A percentile compares a stretch with the other conserved stretches of the same genome.
Evolutionary conservation across 2,329 filamentous ascomycete genomes (phyloP).

Genomic region (Paracoccidioides lutzii): DNA sequence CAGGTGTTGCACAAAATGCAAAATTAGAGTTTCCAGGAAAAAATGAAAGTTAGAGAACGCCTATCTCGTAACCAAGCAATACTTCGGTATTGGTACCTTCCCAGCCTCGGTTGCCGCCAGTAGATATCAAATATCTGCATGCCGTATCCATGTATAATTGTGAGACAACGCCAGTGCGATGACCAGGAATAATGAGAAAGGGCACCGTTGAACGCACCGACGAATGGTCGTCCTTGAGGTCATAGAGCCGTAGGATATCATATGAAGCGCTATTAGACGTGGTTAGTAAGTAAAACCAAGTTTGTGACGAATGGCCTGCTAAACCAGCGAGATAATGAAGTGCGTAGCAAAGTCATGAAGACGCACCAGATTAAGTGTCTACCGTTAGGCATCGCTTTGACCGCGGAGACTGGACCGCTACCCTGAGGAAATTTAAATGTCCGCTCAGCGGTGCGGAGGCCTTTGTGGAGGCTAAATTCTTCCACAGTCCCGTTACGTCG

Average conservation of each 20-base stretch:
- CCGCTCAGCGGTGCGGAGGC: slow-evolving; percentile 60
- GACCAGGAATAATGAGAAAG: slow-evolving; percentile 92
- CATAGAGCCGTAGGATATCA: slow-evolving; percentile 87
- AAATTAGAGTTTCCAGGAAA: background rate
- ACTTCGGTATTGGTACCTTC: slow-evolving; percentile 84
- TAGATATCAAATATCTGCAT: slow-evolving; percentile 80
- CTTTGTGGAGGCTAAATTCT: slow-evolving; percentile 78
- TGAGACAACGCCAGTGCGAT: slow-evolving; percentile 74
- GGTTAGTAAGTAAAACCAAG: slow-evolving; percentile 11
- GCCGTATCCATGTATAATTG: slow-evolving; percentile 77
- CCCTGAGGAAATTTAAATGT: slow-evolving; percentile 79
- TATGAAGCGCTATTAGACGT: slow-evolving; percentile 59
- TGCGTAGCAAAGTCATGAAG: background rate
- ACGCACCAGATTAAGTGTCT: slow-evolving; percentile 73
- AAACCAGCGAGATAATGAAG: background rate
- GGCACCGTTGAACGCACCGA: slow-evolving; percentile 69
- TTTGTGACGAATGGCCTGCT: background rate
- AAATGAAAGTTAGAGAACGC: slow-evolving; percentile 22
- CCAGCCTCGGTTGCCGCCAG: slow-evolving; percentile 87
- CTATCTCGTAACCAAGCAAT: slow-evolving; percentile 86
- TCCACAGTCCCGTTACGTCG: slow-evolving; percentile 86
- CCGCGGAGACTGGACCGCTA: slow-evolving; percentile 76
- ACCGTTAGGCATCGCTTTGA: slow-evolving; percentile 84
- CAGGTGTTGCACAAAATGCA: too few relatives aligned
- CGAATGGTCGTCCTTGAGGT: slow-evolving; percentile 55